Evolutionary conservation across 1,284 basidiomycete species (phyloP).

Genomic region (Polyporus tsugae): DNA sequence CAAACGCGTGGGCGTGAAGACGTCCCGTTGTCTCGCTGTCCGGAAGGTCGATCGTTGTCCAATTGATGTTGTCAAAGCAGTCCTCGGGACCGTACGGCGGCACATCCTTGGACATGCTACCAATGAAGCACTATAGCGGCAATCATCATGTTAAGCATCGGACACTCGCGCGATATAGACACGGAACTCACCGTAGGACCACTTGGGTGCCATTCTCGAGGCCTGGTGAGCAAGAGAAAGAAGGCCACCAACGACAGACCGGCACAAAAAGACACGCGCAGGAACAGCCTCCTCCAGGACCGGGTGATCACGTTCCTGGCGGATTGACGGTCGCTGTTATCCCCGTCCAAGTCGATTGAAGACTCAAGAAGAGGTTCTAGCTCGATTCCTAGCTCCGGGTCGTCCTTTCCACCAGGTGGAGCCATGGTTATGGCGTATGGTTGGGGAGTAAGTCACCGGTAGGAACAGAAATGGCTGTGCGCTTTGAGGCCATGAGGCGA

Average conservation of each 20-base stretch:
- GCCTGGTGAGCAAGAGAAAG: not conserved
- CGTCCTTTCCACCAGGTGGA: conserved; percentile 45
- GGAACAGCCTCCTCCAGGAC: not conserved
- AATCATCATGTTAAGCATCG: not conserved
- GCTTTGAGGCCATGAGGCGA: no score
- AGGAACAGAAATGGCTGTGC: not conserved
- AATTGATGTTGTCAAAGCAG: conserved; percentile 5
- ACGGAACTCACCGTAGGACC: not conserved
- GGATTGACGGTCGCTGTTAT: not conserved
- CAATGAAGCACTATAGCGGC: not conserved
- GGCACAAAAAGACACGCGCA: not conserved
- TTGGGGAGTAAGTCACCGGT: not conserved
- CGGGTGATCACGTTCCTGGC: not conserved
- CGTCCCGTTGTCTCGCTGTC: conserved; percentile 3
- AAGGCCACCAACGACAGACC: conserved; percentile 5
- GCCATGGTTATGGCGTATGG: conserved; percentile 33
- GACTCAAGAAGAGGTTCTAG: not conserved
- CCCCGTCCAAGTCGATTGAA: not conserved
- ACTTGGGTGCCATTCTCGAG: not conserved
- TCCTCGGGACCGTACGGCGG: not conserved
- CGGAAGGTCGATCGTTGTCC: conserved; percentile 3
- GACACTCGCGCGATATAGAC: not conserved
- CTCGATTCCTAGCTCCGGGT: conserved; percentile 12
- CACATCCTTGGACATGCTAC: conserved; percentile 2
- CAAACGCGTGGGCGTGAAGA: not conserved